phyloP scores from a whole-genome alignment of 768 basidiomycete species.

The Psilocybe cubensis region DNA sequence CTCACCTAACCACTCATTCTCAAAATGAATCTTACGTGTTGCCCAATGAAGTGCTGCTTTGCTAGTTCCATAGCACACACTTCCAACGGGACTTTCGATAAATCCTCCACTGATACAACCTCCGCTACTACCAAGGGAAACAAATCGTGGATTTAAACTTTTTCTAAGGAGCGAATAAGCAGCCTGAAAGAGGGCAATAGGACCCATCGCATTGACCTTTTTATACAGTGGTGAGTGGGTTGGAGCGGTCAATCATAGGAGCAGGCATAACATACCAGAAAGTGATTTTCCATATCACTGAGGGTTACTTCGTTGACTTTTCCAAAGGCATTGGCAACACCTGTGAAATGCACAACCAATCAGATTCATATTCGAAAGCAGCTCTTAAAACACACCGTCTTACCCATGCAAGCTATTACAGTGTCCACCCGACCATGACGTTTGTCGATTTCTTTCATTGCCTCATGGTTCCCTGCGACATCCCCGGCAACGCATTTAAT shows the following conservation, averaged over 20 bases:
- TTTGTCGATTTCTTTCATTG: not conserved
- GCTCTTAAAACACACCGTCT: not conserved
- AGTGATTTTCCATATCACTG: not conserved
- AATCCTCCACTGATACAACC: not conserved
- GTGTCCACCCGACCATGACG: slow-evolving; percentile 6
- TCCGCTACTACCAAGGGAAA: not conserved
- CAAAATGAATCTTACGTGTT: slow-evolving; percentile 8
- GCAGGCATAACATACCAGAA: not conserved
- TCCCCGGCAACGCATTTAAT: too few relatives aligned
- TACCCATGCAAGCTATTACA: slow-evolving; percentile 3
- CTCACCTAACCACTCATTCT: slow-evolving; percentile 5
- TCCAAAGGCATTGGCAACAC: not conserved
- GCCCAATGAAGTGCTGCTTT: slow-evolving; percentile 5
- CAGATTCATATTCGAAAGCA: too few relatives aligned
- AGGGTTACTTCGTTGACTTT: not conserved
- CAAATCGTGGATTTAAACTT: slow-evolving; percentile 3
- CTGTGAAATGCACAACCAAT: not conserved
- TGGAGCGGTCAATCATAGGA: not conserved
- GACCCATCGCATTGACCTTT: slow-evolving; percentile 6
- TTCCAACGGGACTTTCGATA: not conserved
- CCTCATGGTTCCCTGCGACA: not conserved
- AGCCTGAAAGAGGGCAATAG: slow-evolving; percentile 6
- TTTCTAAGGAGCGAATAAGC: not conserved
- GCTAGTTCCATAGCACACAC: not conserved
- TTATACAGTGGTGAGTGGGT: not conserved